These are phyloP conservation scores for Phytophthora sansomeana DNA, from an alignment of 352 stramenopile species.

Conservation along the genomic window DNA sequence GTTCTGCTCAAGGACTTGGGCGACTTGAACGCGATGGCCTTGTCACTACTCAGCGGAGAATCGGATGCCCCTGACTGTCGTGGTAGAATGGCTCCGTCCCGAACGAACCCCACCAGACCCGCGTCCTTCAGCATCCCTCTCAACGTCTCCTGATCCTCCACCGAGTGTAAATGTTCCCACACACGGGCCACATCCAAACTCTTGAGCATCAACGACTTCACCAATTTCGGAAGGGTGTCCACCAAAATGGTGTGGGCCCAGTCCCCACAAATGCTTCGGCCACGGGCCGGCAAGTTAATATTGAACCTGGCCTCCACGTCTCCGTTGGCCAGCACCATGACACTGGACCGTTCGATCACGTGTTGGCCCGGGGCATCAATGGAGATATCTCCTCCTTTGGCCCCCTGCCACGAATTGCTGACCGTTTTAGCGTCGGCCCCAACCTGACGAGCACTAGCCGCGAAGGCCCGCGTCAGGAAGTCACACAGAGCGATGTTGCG, in stretches of 20 bases:
- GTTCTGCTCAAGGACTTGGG: slow-evolving; percentile 77
- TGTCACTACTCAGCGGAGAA: slow-evolving; percentile 46
- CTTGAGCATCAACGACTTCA: slow-evolving; percentile 81
- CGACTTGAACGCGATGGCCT: slow-evolving; percentile 86
- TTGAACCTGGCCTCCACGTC: slow-evolving; percentile 94
- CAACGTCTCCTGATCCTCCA: slow-evolving; percentile 95
- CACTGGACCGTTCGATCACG: slow-evolving; percentile 93
- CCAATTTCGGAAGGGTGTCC: slow-evolving; percentile 87
- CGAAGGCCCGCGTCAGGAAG: slow-evolving; percentile 91
- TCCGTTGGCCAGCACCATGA: slow-evolving; percentile 81
- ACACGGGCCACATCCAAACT: slow-evolving; percentile 77
- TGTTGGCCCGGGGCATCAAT: slow-evolving; percentile 94
- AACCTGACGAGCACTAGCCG: slow-evolving; percentile 53
- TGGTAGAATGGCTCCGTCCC: slow-evolving; percentile 93
- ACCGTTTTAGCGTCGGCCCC: slow-evolving; percentile 71
- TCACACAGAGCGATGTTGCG: slow-evolving; percentile 90
- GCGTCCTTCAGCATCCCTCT: slow-evolving; percentile 79
- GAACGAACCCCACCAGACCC: slow-evolving; percentile 93
- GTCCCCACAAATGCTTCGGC: slow-evolving; percentile 94
- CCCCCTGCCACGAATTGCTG: slow-evolving; percentile 84
- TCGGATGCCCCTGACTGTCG: slow-evolving; percentile 80
- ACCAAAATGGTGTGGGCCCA: slow-evolving; percentile 94
- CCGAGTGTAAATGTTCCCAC: slow-evolving; percentile 88
- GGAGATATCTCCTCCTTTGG: slow-evolving; percentile 95
- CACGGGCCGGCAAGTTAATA: slow-evolving; percentile 94